These are phyloP conservation scores for Exophiala spinifera DNA, from an alignment of 2,329 filamentous ascomycete genomes.

Conservation along the genomic window DNA sequence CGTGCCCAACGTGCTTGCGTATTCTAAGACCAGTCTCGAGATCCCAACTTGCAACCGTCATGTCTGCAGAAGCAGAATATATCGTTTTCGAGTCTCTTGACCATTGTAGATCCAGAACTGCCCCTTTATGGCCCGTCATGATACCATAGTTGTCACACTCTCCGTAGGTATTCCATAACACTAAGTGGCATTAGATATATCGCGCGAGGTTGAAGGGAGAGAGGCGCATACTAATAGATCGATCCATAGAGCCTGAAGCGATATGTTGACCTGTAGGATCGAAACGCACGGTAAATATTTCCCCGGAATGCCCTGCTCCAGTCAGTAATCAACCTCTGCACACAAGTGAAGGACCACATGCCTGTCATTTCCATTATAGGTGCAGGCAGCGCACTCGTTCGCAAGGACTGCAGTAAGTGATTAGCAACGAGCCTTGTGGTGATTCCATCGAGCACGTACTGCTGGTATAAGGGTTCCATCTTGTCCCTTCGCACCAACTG, in stretches of 20 bases:
- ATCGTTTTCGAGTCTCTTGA: conserved; percentile 88
- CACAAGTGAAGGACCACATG: conserved; percentile 41
- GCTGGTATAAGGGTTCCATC: conserved; percentile 65
- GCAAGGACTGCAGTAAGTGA: conserved; percentile 57
- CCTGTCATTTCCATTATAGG: conserved; percentile 92
- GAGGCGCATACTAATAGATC: conserved; percentile 69
- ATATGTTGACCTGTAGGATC: conserved; percentile 84
- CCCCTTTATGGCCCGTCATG: conserved; percentile 84
- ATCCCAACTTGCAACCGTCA: conserved; percentile 92
- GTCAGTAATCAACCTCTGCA: conserved; percentile 4
- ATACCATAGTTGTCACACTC: conserved; percentile 92
- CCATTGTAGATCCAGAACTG: conserved; percentile 91
- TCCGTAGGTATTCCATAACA: conserved; percentile 91
- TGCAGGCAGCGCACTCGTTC: conserved; percentile 79
- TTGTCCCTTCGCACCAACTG: conserved; percentile 50
- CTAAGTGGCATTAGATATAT: conserved; percentile 43
- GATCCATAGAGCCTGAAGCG: conserved; percentile 93
- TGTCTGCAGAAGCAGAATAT: conserved; percentile 91
- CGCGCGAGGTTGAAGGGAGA: background rate
- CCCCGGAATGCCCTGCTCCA: conserved; percentile 61
- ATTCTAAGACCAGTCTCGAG: conserved; percentile 87
- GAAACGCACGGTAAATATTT: conserved; percentile 88
- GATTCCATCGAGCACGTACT: conserved; percentile 48
- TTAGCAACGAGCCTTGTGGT: conserved; percentile 12
- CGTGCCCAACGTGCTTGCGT: conserved; percentile 86